Percentiles rank a stretch among this genome's conserved stretches.
Conservation (phyloP, 2,329 filamentous ascomycete species). For the Simplicillium aogashimaense region DNA sequence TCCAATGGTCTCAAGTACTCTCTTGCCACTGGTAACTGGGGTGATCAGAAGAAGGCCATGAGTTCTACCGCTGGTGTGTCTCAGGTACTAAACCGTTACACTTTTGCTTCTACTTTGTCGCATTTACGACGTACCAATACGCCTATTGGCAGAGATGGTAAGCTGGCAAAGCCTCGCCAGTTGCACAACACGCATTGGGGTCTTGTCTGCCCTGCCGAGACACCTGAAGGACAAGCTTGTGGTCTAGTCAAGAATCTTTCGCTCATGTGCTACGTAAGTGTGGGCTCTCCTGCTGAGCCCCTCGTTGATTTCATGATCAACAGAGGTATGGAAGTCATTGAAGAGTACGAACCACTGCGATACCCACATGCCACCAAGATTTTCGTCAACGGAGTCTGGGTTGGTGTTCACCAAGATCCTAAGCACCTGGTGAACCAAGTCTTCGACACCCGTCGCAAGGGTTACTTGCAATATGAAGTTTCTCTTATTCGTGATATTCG, state of each 20-base stretch:
- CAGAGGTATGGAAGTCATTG: conserved; percentile 89
- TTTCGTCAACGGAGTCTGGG: conserved; percentile 97
- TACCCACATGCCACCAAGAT: conserved; percentile 94
- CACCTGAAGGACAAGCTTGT: conserved; percentile 95
- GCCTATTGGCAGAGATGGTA: conserved; percentile 93
- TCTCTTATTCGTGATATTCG: conserved; percentile 93
- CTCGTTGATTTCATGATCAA: conserved; percentile 94
- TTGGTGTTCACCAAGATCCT: conserved; percentile 86
- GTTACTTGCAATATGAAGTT: conserved; percentile 82
- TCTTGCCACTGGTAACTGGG: conserved; percentile 96
- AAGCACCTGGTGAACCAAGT: conserved; percentile 75
- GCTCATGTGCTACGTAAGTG: conserved; percentile 96
- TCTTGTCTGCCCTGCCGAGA: conserved; percentile 92
- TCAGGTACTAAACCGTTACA: conserved; percentile 95
- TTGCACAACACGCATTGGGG: conserved; percentile 99
- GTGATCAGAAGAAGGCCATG: conserved; percentile 96
- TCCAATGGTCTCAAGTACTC: conserved; percentile 96
- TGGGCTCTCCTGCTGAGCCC: conserved; percentile 82
- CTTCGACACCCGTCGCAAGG: conserved; percentile 65
- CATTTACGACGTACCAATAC: conserved; percentile 97
- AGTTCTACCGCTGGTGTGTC: conserved; percentile 94
- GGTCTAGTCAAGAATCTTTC: conserved; percentile 96
- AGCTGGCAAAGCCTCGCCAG: conserved; percentile 95
- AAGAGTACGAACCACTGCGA: conserved; percentile 81
- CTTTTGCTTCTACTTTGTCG: conserved; percentile 90